Evolutionary conservation across 495 filamentous ascomycete species (phyloP).

Genomic region (Talaromyces thailandensis): DNA sequence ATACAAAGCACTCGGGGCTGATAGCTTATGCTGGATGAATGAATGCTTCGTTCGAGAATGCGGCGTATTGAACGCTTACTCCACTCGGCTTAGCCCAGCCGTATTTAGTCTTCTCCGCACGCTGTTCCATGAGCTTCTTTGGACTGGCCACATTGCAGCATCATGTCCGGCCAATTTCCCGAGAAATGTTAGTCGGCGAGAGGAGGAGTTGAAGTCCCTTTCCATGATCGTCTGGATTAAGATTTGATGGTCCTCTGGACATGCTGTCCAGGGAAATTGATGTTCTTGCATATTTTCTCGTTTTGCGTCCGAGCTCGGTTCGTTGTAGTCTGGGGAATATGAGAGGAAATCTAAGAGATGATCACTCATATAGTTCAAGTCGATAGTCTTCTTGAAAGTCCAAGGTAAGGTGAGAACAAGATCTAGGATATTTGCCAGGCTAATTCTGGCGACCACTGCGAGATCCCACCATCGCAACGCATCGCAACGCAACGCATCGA

Average conservation of each 20-base stretch:
- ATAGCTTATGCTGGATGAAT: background rate
- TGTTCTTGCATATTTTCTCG: background rate
- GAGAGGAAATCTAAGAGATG: background rate
- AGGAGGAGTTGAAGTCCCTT: background rate
- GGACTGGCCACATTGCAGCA: background rate
- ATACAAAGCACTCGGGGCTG: no score
- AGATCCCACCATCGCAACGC: background rate
- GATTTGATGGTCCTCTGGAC: background rate
- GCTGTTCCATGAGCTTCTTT: constrained; percentile 1
- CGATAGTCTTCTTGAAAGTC: background rate
- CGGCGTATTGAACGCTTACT: background rate
- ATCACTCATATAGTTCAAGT: background rate
- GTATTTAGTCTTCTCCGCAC: constrained; percentile 3
- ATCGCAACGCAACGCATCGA: no score
- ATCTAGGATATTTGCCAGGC: background rate
- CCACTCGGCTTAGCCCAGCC: background rate
- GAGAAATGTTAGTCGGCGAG: background rate
- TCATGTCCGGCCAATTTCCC: background rate
- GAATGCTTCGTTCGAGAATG: background rate
- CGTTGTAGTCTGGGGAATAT: background rate
- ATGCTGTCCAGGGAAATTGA: background rate
- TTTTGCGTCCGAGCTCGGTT: background rate
- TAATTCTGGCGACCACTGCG: background rate
- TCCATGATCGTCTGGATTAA: background rate
- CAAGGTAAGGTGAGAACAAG: background rate